Percentiles rank a stretch among this genome's conserved stretches.
phyloP scores from a whole-genome alignment of 2,329 filamentous ascomycete genomes.

The Verticillium klebahnii region DNA sequence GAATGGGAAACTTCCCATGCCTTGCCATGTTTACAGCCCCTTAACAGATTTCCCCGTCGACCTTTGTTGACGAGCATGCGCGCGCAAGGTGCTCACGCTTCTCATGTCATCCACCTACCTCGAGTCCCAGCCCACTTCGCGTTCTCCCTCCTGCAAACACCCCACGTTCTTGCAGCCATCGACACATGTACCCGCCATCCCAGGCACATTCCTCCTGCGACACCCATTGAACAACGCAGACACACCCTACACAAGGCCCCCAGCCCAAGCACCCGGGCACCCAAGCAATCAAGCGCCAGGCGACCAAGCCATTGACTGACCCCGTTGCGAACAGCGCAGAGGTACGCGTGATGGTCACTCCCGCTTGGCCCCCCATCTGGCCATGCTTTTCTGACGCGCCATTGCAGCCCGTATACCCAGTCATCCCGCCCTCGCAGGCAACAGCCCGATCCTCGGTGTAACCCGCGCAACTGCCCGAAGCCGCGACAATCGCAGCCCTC shows the following conservation, averaged over 20 bases:
- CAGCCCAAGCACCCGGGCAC: neutral
- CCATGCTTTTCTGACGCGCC: constrained; percentile 28
- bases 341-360: neutral
- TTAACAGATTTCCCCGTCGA: neutral
- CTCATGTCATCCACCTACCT: neutral
- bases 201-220: constrained; percentile 14
- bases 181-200: constrained; percentile 16
- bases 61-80: constrained; percentile 12
- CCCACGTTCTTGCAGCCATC: constrained; percentile 28
- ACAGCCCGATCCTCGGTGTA: constrained; percentile 14
- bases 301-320: neutral
- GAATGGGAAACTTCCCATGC: neutral
- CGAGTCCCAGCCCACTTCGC: constrained; percentile 8
- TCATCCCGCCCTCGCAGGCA: constrained; percentile 2
- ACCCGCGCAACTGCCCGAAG: constrained; percentile 5
- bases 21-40: neutral
- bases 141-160: constrained; percentile 28
- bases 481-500: neutral
- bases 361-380: neutral
- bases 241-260: neutral
- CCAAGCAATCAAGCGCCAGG: constrained; percentile 1
- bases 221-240: constrained; percentile 15
- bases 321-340: neutral
- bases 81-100: constrained; percentile 3
- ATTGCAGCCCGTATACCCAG: constrained; percentile 23